Evolutionary conservation across 1,284 basidiomycete species (phyloP).

Genomic region (Ganoderma lucidum): DNA sequence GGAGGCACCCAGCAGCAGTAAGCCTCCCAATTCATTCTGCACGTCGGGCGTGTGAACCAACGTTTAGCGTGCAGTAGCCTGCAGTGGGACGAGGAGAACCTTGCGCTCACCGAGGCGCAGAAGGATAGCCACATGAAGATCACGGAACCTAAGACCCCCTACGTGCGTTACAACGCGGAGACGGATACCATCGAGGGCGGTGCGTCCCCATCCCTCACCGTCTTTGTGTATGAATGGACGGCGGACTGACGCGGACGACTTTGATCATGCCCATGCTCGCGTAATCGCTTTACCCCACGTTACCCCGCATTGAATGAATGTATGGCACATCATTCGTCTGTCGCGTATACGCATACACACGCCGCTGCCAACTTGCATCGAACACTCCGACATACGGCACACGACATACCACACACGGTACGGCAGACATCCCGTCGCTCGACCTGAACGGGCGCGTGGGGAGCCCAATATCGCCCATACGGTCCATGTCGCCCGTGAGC

Average conservation of each 20-base stretch:
- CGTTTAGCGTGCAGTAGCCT: slow-evolving; percentile 50
- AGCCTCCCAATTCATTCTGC: slow-evolving; percentile 19
- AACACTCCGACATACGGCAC: background rate
- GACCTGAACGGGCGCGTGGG: slow-evolving; percentile 51
- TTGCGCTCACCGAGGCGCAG: slow-evolving; percentile 89
- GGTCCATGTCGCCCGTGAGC: slow-evolving; percentile 40
- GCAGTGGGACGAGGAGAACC: slow-evolving; percentile 93
- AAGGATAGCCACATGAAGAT: slow-evolving; percentile 98
- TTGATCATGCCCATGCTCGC: slow-evolving; percentile 5
- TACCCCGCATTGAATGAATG: background rate
- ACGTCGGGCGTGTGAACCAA: background rate
- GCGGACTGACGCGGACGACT: background rate
- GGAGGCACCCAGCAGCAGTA: slow-evolving; percentile 58
- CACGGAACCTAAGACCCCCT: slow-evolving; percentile 96
- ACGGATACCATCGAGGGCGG: slow-evolving; percentile 85
- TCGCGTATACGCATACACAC: slow-evolving; percentile 3
- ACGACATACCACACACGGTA: slow-evolving; percentile 8
- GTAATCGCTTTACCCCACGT: background rate
- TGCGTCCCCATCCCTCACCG: slow-evolving; percentile 46
- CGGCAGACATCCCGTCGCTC: slow-evolving; percentile 72
- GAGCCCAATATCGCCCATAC: slow-evolving; percentile 39
- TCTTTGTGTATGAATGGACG: background rate
- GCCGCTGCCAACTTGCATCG: slow-evolving; percentile 4
- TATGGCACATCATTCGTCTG: slow-evolving; percentile 6
- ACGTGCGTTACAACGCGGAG: slow-evolving; percentile 88